These are phyloP conservation scores for Cercospora sesami DNA, from an alignment of 2,329 filamentous ascomycete species.

Conservation along the genomic window DNA sequence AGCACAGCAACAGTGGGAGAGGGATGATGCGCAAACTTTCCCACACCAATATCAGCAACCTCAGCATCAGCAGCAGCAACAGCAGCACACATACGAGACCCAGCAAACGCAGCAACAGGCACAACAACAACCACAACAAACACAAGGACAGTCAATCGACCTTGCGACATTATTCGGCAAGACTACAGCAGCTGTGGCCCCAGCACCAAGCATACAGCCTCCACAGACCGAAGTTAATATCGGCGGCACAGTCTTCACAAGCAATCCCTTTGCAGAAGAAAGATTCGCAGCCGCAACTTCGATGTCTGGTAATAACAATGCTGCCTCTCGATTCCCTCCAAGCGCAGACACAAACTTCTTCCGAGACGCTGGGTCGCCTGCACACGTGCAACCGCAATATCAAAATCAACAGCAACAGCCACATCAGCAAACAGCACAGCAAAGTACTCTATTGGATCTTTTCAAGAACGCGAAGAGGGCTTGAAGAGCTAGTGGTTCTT, in stretches of 20 bases:
- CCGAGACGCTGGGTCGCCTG: conserved; percentile 18
- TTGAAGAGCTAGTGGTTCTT: neutral
- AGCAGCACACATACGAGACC: neutral
- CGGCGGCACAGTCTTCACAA: conserved; percentile 8
- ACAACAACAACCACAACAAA: conserved; percentile 51
- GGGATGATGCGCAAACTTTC: neutral
- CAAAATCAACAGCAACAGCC: conserved; percentile 5
- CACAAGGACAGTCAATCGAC: conserved; percentile 37
- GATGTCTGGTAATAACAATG: neutral
- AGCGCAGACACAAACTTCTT: conserved; percentile 32
- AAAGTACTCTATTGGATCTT: conserved; percentile 32
- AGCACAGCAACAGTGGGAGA: neutral
- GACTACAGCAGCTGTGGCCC: conserved; percentile 4
- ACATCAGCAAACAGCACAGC: conserved; percentile 21
- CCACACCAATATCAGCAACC: conserved; percentile 51
- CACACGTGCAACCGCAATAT: conserved; percentile 15
- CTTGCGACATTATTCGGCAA: conserved; percentile 32
- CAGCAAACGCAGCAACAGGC: conserved; percentile 47
- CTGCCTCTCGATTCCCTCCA: conserved; percentile 12
- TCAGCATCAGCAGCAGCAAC: conserved; percentile 45
- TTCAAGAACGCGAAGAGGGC: conserved; percentile 32
- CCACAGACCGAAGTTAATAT: conserved; percentile 13
- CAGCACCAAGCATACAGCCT: conserved; percentile 8
- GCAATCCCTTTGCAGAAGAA: conserved; percentile 6
- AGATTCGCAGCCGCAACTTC: conserved; percentile 11